These are phyloP conservation scores for Lipomyces sp. DNA, from an alignment of 805 yeast species.

Conservation along the genomic window DNA sequence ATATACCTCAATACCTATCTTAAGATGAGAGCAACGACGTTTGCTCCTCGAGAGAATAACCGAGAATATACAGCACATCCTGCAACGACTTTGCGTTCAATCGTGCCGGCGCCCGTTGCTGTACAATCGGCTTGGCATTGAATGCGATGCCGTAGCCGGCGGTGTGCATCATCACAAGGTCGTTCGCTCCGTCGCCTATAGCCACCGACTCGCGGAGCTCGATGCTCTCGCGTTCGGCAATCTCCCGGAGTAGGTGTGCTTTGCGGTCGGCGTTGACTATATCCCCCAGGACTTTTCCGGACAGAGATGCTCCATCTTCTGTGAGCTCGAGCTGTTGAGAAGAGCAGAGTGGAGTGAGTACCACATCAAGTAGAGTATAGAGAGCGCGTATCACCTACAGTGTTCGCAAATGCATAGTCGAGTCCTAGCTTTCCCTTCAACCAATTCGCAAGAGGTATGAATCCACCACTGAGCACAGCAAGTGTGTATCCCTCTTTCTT, in stretches of 20 bases:
- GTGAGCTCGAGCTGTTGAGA: constrained; percentile 38
- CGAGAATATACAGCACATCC: constrained; percentile 79
- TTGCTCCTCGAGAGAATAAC: constrained; percentile 60
- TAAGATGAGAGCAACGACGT: constrained; percentile 31
- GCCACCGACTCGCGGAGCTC: constrained; percentile 40
- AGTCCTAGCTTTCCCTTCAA: constrained; percentile 64
- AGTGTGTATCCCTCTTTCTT: constrained; percentile 59
- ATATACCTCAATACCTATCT: background rate
- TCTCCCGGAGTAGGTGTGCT: constrained; percentile 63
- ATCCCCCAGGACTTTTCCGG: constrained; percentile 75
- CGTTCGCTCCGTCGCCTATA: constrained; percentile 81
- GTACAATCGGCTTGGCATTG: constrained; percentile 96
- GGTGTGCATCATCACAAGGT: constrained; percentile 81
- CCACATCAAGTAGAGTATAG: background rate
- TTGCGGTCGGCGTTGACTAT: constrained; percentile 84
- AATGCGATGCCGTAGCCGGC: constrained; percentile 97
- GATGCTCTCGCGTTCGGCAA: constrained; percentile 55
- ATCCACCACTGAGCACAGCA: constrained; percentile 95
- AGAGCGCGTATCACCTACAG: constrained; percentile 4
- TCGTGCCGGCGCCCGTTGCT: constrained; percentile 70
- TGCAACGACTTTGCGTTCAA: constrained; percentile 69
- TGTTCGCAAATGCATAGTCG: constrained; percentile 88
- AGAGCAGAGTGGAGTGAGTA: no score
- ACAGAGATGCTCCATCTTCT: constrained; percentile 48
- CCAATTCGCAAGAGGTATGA: constrained; percentile 78